Conservation (phyloP, 176 grass and related monocot species). For the Rhynchospora tenuis region DNA sequence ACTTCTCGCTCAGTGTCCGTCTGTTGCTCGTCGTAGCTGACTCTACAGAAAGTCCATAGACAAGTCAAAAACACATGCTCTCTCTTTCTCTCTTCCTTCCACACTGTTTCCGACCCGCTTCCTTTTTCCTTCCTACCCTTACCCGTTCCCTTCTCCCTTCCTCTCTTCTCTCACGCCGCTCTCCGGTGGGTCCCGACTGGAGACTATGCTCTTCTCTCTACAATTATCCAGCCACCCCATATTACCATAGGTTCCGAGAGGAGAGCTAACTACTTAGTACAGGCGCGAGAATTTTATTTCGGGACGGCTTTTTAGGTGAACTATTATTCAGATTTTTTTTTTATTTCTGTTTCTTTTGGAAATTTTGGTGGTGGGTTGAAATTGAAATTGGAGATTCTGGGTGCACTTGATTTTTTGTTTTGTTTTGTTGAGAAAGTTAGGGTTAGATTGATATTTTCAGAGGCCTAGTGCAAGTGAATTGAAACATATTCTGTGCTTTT, state of each 20-base stretch:
- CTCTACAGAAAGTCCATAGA: slow-evolving; percentile 7
- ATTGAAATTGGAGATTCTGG: background rate
- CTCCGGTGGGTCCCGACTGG: slow-evolving; percentile 7
- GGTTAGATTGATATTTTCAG: background rate
- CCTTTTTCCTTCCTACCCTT: background rate
- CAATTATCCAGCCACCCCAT: background rate
- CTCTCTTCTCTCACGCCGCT: background rate
- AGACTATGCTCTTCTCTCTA: background rate
- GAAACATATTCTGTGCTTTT: background rate
- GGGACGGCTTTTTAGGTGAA: background rate
- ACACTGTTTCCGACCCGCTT: background rate
- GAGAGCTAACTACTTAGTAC: background rate
- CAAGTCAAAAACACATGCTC: slow-evolving; percentile 18
- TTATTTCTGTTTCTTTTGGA: background rate
- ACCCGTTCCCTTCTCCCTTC: background rate
- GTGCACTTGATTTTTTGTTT: background rate
- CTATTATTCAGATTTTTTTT: background rate
- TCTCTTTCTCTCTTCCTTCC: background rate
- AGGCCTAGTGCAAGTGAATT: background rate
- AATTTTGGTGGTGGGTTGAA: background rate
- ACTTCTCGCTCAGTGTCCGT: background rate
- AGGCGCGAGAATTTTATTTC: background rate
- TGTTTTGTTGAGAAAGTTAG: background rate
- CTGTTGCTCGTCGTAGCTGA: background rate
- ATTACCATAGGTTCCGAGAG: background rate